Evolutionary conservation across 2,329 filamentous ascomycete genomes (phyloP).

Genomic region (Malbranchea zuffiana): DNA sequence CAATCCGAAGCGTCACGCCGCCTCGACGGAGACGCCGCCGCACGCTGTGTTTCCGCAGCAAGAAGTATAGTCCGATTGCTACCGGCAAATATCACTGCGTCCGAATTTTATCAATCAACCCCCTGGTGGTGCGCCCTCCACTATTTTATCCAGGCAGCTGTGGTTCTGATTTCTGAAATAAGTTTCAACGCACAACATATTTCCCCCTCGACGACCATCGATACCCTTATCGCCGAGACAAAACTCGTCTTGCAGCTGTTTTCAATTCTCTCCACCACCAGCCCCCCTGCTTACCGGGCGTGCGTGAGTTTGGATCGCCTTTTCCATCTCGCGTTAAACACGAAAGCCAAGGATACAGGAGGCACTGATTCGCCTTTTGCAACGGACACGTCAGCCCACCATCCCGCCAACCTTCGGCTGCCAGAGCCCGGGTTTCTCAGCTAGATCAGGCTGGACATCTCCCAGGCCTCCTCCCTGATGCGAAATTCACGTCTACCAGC

Average conservation of each 20-base stretch:
- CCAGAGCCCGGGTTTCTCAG: no score
- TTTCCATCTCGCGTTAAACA: slow-evolving; percentile 9
- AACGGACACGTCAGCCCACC: slow-evolving; percentile 2
- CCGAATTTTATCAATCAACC: slow-evolving; percentile 22
- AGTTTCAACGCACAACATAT: slow-evolving; percentile 21
- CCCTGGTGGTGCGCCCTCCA: slow-evolving; percentile 35
- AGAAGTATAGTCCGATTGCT: slow-evolving; percentile 24
- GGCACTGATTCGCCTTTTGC: not conserved
- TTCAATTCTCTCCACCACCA: slow-evolving; percentile 21
- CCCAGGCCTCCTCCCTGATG: no score
- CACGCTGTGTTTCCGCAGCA: slow-evolving; percentile 26
- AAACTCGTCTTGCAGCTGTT: slow-evolving; percentile 28
- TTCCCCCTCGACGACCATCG: slow-evolving; percentile 15
- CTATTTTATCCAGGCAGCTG: slow-evolving; percentile 30
- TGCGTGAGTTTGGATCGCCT: slow-evolving; percentile 13
- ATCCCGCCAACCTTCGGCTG: no score
- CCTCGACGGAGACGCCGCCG: slow-evolving; percentile 25
- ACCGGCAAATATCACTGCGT: slow-evolving; percentile 21
- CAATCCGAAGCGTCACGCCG: slow-evolving; percentile 22
- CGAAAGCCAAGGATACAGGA: slow-evolving; percentile 7
- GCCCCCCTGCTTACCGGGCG: slow-evolving; percentile 23
- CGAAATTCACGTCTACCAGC: no score
- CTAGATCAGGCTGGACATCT: no score
- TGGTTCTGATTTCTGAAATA: slow-evolving; percentile 29
- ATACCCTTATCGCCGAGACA: slow-evolving; percentile 20